A percentile compares a stretch with the other conserved stretches of the same genome.
These are phyloP conservation scores for Leccinum subtestaceum DNA, from an alignment of 768 basidiomycete genomes.

Conservation along the genomic window DNA sequence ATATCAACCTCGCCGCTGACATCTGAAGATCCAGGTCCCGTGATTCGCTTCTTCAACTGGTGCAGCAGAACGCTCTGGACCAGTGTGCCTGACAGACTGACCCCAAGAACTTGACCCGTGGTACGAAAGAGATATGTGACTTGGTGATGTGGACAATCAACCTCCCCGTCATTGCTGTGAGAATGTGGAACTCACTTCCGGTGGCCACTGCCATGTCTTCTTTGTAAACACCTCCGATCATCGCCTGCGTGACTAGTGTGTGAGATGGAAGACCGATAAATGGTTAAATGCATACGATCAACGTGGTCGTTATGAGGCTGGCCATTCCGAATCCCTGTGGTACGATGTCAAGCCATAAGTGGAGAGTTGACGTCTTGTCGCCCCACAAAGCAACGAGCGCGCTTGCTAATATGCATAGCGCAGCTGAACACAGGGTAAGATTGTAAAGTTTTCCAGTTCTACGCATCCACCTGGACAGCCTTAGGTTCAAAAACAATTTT, in stretches of 20 bases:
- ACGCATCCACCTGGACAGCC: constrained; percentile 67
- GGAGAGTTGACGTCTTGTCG: constrained; percentile 52
- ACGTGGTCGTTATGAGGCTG: constrained; percentile 78
- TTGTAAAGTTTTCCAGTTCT: constrained; percentile 82
- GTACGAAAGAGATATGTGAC: constrained; percentile 94
- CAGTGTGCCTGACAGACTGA: constrained; percentile 81
- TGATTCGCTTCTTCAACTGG: constrained; percentile 71
- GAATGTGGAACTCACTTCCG: constrained; percentile 61
- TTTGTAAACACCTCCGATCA: constrained; percentile 79
- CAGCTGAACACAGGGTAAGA: constrained; percentile 66
- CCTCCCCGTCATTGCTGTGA: constrained; percentile 3
- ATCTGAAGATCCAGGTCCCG: constrained; percentile 68
- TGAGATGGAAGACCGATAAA: constrained; percentile 5
- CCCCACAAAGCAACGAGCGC: constrained; percentile 65
- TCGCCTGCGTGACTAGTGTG: constrained; percentile 51
- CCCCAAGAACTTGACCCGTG: constrained; percentile 93
- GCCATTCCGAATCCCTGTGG: constrained; percentile 86
- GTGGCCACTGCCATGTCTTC: constrained; percentile 87
- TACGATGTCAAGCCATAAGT: constrained; percentile 75
- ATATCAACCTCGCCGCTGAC: constrained; percentile 45
- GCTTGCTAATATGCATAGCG: constrained; percentile 57
- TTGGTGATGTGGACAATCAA: constrained; percentile 32
- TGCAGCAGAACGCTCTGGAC: constrained; percentile 74
- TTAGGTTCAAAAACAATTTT: constrained; percentile 4
- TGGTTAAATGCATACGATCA: constrained; percentile 58